Conservation (phyloP, 768 basidiomycete genomes). For the Auricularia cornea region DNA sequence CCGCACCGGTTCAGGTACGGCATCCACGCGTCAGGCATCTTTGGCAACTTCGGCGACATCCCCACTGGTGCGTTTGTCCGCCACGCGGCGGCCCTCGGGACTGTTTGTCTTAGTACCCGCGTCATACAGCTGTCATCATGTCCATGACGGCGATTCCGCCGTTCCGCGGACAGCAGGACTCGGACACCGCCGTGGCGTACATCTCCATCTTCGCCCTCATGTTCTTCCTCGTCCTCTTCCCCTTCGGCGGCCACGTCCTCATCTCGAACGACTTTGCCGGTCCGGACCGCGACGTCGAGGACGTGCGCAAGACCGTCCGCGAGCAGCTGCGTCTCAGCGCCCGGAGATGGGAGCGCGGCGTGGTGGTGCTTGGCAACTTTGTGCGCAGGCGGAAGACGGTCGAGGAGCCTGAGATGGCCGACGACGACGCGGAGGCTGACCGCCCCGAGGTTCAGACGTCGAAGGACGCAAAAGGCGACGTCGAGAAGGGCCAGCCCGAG, state of each 20-base stretch:
- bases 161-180: conserved; percentile 34
- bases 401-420: conserved; percentile 22
- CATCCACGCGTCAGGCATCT: conserved; percentile 58
- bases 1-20: conserved; percentile 71
- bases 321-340: neutral
- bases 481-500: neutral
- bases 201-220: conserved; percentile 54
- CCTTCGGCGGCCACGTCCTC: conserved; percentile 46
- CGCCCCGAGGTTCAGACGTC: neutral
- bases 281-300: conserved; percentile 51
- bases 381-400: conserved; percentile 8
- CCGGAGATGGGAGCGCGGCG: neutral
- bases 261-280: conserved; percentile 58
- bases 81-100: neutral
- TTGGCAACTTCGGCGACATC: conserved; percentile 25
- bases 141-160: conserved; percentile 53
- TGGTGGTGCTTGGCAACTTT: neutral
- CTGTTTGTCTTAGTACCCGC: conserved; percentile 38
- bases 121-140: conserved; percentile 40
- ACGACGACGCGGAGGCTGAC: neutral
- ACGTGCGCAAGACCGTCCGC: conserved; percentile 37
- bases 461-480: neutral
- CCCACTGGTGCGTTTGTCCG: neutral
- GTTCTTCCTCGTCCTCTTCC: conserved; percentile 56
- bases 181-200: conserved; percentile 45